Conservation (phyloP, 805 yeast species). For the Yamadazyma sp. region DNA sequence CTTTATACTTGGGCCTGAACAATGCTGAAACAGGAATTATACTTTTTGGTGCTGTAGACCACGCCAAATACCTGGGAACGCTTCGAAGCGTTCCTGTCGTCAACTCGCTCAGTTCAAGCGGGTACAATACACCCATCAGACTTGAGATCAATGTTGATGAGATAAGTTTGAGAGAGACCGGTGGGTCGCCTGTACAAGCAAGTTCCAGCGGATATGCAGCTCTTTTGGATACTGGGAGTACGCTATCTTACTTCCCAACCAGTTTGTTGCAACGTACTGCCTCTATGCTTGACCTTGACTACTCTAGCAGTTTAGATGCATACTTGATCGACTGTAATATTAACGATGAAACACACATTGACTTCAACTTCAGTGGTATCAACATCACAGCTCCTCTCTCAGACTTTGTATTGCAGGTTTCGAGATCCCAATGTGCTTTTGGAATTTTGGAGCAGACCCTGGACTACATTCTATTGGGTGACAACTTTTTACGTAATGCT, state of each 20-base stretch:
- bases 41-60: conserved; percentile 46
- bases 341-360: conserved; percentile 24
- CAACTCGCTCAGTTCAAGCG: conserved; percentile 36
- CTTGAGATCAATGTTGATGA: conserved; percentile 50
- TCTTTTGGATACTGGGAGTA: conserved; percentile 37
- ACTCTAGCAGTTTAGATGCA: conserved; percentile 39
- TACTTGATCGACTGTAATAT: conserved; percentile 47
- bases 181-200: conserved; percentile 14
- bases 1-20: conserved; percentile 34
- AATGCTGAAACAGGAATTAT: conserved; percentile 30
- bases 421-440: conserved; percentile 23
- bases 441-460: conserved; percentile 18
- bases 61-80: conserved; percentile 37
- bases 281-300: conserved; percentile 40
- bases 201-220: conserved; percentile 24
- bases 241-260: conserved; percentile 44
- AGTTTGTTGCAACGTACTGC: conserved; percentile 36
- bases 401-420: conserved; percentile 24
- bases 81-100: conserved; percentile 30
- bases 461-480: conserved; percentile 53
- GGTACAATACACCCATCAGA: conserved; percentile 42
- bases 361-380: conserved; percentile 60
- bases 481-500: conserved; percentile 60
- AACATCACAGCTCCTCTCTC: conserved; percentile 49
- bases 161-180: conserved; percentile 21